Conservation (phyloP, 2,329 filamentous ascomycete species). For the Paraphaeosphaeria sporulosa region DNA sequence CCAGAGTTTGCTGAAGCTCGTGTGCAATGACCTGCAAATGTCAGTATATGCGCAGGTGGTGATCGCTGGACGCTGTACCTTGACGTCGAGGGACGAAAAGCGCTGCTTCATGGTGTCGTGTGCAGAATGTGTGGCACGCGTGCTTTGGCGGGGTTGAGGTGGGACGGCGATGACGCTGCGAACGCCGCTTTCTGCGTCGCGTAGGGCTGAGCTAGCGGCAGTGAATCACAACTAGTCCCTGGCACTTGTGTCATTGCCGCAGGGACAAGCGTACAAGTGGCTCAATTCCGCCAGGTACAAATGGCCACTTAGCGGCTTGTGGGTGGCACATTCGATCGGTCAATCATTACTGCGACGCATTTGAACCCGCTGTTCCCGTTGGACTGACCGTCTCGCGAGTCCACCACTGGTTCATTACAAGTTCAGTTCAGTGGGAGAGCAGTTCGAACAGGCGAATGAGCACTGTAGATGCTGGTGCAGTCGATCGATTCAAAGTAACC, state of each 20-base stretch:
- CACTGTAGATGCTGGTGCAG: not conserved
- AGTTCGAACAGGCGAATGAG: not conserved
- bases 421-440: not conserved
- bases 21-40: constrained; percentile 81
- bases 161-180: constrained; percentile 40
- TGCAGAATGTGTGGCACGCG: constrained; percentile 29
- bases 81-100: constrained; percentile 81
- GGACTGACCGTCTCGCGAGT: not conserved
- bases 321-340: not conserved
- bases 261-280: not conserved
- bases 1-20: constrained; percentile 81
- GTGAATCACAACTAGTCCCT: constrained; percentile 15
- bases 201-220: constrained; percentile 30
- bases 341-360: not conserved
- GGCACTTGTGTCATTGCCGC: constrained; percentile 20
- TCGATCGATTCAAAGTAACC: constrained; percentile 3
- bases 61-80: constrained; percentile 54
- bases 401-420: not conserved
- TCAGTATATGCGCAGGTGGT: constrained; percentile 5
- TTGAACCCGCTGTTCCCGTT: not conserved
- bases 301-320: too few species aligned
- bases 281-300: too few species aligned
- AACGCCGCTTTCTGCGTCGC: constrained; percentile 25
- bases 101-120: constrained; percentile 73
- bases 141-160: constrained; percentile 34